Conservation (phyloP, 805 yeast species). For the Candida alai region DNA sequence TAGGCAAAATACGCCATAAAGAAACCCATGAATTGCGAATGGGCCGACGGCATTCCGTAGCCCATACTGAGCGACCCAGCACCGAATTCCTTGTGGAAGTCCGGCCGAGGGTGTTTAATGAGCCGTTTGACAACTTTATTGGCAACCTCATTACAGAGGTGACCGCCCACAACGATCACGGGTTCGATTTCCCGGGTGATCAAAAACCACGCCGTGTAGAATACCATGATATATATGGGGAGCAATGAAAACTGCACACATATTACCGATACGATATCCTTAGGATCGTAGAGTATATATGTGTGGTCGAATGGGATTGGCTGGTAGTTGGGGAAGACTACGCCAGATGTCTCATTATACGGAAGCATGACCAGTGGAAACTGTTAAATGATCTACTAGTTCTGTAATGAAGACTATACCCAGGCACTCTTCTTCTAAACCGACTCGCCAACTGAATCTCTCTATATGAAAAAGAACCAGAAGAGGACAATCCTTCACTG, state of each 20-base stretch:
- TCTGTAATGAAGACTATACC: too few relatives aligned
- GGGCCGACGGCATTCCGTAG: slow-evolving; percentile 97
- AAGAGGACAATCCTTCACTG: too few relatives aligned
- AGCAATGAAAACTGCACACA: slow-evolving; percentile 73
- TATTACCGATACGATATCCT: slow-evolving; percentile 53
- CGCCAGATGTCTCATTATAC: not conserved
- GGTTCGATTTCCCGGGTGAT: slow-evolving; percentile 83
- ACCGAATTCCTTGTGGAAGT: slow-evolving; percentile 42
- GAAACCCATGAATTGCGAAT: slow-evolving; percentile 92
- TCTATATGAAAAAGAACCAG: too few relatives aligned
- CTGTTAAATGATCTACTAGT: too few relatives aligned
- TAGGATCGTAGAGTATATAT: slow-evolving; percentile 71
- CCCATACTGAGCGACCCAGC: slow-evolving; percentile 48
- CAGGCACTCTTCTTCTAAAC: too few relatives aligned
- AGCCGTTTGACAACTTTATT: slow-evolving; percentile 65
- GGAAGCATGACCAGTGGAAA: too few relatives aligned
- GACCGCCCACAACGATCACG: slow-evolving; percentile 80
- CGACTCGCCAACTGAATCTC: too few relatives aligned
- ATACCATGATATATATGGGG: slow-evolving; percentile 76
- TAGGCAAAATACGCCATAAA: slow-evolving; percentile 57
- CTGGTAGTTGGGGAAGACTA: slow-evolving; percentile 13
- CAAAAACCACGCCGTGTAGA: slow-evolving; percentile 80
- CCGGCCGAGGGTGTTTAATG: slow-evolving; percentile 75
- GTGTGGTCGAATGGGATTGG: slow-evolving; percentile 80
- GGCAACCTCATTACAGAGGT: slow-evolving; percentile 67